Conservation (phyloP, 2,329 filamentous ascomycete species). For the Fusarium austroafricanum region DNA sequence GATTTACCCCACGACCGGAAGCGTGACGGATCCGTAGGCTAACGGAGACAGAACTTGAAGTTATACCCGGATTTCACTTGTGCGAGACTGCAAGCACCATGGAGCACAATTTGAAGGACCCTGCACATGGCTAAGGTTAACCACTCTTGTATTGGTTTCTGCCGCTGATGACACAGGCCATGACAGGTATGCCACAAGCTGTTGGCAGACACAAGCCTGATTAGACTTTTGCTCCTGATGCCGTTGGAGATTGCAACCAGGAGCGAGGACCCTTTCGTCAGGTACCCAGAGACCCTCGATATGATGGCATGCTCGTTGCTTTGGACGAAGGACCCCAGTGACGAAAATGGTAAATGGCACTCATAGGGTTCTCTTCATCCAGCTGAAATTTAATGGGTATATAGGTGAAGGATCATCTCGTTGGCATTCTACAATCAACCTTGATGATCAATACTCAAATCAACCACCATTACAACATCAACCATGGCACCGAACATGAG, state of each 20-base stretch:
- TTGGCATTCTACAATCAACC: not conserved
- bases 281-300: not conserved
- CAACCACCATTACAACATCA: not conserved
- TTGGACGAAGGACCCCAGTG: not conserved
- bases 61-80: not conserved
- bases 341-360: not conserved
- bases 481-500: constrained; percentile 22
- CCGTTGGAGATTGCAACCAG: not conserved
- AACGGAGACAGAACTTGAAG: not conserved
- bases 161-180: not conserved
- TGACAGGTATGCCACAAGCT: constrained; percentile 9
- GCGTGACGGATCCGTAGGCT: not conserved
- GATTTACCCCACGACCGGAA: constrained; percentile 10
- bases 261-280: not conserved
- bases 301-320: constrained; percentile 10
- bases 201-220: not conserved
- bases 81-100: not conserved
- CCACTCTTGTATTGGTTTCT: not conserved
- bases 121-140: not conserved
- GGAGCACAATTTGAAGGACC: not conserved
- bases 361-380: too few species aligned
- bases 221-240: constrained; percentile 1
- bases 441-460: constrained; percentile 21
- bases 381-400: constrained; percentile 8
- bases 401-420: constrained; percentile 17